phyloP scores from a whole-genome alignment of 139 green algal species.

The Coelastrella sp. region DNA sequence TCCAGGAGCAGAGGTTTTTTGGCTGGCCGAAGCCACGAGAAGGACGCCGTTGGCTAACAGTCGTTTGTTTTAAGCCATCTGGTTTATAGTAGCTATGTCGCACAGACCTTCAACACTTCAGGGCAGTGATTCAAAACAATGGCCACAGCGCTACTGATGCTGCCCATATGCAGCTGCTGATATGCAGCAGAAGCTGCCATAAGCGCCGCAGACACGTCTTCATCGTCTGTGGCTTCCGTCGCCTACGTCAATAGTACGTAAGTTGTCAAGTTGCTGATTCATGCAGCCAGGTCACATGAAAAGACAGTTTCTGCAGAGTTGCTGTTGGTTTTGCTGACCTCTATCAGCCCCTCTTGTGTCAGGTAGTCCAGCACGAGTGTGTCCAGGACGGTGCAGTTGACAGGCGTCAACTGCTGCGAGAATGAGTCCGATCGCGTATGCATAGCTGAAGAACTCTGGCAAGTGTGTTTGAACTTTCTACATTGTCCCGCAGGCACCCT shows the following conservation, averaged over 20 bases:
- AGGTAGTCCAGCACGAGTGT: slow-evolving; percentile 42
- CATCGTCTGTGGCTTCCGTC: not conserved
- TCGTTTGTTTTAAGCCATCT: too few species aligned
- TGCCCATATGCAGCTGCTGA: slow-evolving; percentile 30
- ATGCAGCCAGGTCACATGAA: not conserved
- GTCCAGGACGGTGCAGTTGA: slow-evolving; percentile 32
- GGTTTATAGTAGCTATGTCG: not conserved
- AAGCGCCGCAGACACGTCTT: not conserved
- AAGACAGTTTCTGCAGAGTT: not conserved
- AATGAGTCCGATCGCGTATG: slow-evolving; percentile 11
- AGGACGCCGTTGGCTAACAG: too few species aligned
- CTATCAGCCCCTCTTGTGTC: not conserved
- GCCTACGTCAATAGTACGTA: not conserved
- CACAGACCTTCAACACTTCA: slow-evolving; percentile 42
- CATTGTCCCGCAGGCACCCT: too few species aligned
- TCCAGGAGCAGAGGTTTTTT: not conserved
- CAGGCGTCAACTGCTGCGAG: not conserved
- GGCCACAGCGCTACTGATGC: slow-evolving; percentile 26
- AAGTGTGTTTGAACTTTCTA: not conserved
- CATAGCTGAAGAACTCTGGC: not conserved
- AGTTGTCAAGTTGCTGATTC: not conserved
- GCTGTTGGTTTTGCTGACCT: not conserved
- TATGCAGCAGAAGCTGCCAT: slow-evolving; percentile 10
- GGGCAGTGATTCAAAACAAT: slow-evolving; percentile 41
- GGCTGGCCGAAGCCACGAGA: not conserved